These are phyloP conservation scores for Nakazawaea siamensis DNA, from an alignment of 805 yeast genomes.

Conservation along the genomic window DNA sequence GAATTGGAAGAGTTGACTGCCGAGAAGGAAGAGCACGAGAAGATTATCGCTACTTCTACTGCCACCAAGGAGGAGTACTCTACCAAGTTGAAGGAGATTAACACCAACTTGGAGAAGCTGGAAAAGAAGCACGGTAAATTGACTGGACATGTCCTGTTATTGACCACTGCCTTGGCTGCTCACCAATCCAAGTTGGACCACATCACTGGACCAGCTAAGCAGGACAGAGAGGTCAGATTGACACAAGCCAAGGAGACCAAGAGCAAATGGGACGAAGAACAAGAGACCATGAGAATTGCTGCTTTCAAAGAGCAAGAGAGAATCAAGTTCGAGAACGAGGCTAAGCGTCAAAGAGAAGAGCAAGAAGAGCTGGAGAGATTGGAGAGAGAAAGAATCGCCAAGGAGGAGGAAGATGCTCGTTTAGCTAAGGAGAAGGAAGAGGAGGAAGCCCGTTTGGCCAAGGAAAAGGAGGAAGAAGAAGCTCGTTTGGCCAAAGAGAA, in stretches of 20 bases:
- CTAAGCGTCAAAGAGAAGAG: conserved; percentile 31
- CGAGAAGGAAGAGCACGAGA: conserved; percentile 31
- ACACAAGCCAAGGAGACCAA: conserved; percentile 32
- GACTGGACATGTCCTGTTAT: conserved; percentile 33
- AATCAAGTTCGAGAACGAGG: conserved; percentile 29
- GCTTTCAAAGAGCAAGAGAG: conserved; percentile 39
- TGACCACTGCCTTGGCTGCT: conserved; percentile 33
- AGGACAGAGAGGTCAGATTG: conserved; percentile 26
- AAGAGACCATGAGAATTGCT: conserved; percentile 32
- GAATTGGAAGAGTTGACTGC: conserved; percentile 32
- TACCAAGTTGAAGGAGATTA: conserved; percentile 23
- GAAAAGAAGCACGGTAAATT: conserved; percentile 30
- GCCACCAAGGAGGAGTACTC: conserved; percentile 33
- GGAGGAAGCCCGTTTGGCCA: conserved; percentile 14
- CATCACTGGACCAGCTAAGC: conserved; percentile 28
- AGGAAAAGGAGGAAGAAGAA: conserved; percentile 18
- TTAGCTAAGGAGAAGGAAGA: conserved; percentile 12
- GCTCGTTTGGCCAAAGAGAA: conserved; percentile 10
- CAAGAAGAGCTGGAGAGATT: conserved; percentile 28
- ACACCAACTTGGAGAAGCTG: conserved; percentile 27
- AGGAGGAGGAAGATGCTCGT: conserved; percentile 20
- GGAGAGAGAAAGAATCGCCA: conserved; percentile 20
- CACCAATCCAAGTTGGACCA: conserved; percentile 33
- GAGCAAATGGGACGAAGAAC: conserved; percentile 36
- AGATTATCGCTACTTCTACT: conserved; percentile 16